phyloP scores from a whole-genome alignment of 192 early-diverging fungal species.

The Entomortierella beljakovae region DNA sequence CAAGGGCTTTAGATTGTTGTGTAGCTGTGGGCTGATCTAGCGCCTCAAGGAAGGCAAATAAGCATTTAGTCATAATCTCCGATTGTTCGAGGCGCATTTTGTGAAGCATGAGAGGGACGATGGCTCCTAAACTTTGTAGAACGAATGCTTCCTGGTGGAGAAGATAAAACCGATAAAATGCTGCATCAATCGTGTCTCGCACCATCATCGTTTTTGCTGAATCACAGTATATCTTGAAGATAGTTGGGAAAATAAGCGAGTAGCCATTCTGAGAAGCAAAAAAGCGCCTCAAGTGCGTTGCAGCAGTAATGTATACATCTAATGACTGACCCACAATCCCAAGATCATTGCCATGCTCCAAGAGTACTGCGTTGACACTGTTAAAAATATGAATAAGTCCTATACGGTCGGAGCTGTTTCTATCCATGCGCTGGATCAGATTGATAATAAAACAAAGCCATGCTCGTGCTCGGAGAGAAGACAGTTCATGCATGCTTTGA shows the following conservation, averaged over 20 bases:
- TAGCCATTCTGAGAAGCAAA: conserved; percentile 67
- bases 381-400: conserved; percentile 61
- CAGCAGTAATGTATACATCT: conserved; percentile 60
- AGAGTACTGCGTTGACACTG: conserved; percentile 62
- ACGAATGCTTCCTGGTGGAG: conserved; percentile 70
- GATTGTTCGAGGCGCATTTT: conserved; percentile 50
- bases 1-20: conserved; percentile 36
- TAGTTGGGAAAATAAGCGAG: conserved; percentile 58
- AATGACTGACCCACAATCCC: conserved; percentile 63
- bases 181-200: conserved; percentile 58
- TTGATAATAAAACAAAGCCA: conserved; percentile 66
- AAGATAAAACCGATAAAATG: conserved; percentile 63
- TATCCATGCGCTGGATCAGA: conserved; percentile 61
- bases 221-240: conserved; percentile 69
- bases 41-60: conserved; percentile 61
- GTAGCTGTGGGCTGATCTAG: conserved; percentile 45
- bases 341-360: conserved; percentile 61
- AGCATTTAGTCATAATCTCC: conserved; percentile 53
- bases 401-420: conserved; percentile 60
- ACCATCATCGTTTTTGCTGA: conserved; percentile 44
- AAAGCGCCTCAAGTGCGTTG: conserved; percentile 61
- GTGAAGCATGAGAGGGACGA: conserved; percentile 61
- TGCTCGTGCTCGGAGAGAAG: conserved; percentile 60
- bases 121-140: conserved; percentile 64
- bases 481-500: conserved; percentile 24